Conservation (phyloP, 2,329 filamentous ascomycete genomes). For the Ophiostoma sp. region DNA sequence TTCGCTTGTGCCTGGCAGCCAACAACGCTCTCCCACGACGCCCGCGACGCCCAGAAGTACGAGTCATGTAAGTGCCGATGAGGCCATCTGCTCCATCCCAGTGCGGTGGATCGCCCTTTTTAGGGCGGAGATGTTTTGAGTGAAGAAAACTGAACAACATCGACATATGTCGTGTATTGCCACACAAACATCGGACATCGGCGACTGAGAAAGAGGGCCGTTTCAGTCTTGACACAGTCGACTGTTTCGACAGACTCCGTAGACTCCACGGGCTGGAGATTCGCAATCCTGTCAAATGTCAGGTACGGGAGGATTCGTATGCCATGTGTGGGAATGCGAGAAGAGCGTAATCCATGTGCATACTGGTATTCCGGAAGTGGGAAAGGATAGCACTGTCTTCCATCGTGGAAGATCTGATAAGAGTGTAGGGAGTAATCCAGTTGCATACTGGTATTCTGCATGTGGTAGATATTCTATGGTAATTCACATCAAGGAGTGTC, state of each 20-base stretch:
- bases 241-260: neutral
- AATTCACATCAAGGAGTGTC: no score
- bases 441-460: no score
- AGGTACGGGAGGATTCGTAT: neutral
- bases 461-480: no score
- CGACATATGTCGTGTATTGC: neutral
- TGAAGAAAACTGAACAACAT: neutral
- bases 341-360: no score
- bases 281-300: neutral
- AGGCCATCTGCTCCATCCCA: neutral
- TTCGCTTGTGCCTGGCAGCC: neutral
- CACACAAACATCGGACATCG: neutral
- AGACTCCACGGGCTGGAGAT: neutral
- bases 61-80: conserved; percentile 3
- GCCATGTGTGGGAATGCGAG: neutral
- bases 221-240: neutral
- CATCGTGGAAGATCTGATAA: neutral
- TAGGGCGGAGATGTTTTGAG: neutral
- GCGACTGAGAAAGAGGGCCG: neutral
- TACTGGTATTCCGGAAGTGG: no score
- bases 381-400: neutral
- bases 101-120: neutral
- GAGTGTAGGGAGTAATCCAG: no score
- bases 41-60: neutral
- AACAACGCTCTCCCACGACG: neutral